A percentile compares a stretch with the other conserved stretches of the same genome.
These are phyloP conservation scores for Clonostachys solani DNA, from an alignment of 2,329 filamentous ascomycete species.

Conservation along the genomic window DNA sequence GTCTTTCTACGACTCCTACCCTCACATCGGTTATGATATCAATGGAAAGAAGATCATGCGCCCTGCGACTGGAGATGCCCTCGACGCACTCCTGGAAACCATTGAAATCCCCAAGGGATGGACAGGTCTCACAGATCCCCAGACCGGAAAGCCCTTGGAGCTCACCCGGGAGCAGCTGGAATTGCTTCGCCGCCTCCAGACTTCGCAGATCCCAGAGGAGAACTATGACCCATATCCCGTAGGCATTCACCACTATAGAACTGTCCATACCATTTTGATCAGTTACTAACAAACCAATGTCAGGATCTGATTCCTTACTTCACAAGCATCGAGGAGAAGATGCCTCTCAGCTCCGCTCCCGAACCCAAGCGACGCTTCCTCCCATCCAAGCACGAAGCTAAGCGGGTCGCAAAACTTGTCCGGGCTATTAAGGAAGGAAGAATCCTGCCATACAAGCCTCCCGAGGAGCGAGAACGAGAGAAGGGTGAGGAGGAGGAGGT, in stretches of 20 bases:
- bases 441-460: slow-evolving; percentile 84
- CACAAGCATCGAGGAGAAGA: slow-evolving; percentile 82
- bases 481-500: slow-evolving; percentile 67
- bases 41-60: slow-evolving; percentile 98
- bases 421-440: slow-evolving; percentile 91
- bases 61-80: slow-evolving; percentile 85
- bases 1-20: slow-evolving; percentile 94
- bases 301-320: slow-evolving; percentile 90
- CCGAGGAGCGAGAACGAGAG: slow-evolving; percentile 61
- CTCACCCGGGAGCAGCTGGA: slow-evolving; percentile 85
- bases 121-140: slow-evolving; percentile 91
- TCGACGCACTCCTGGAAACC: slow-evolving; percentile 90
- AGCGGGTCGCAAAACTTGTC: slow-evolving; percentile 95
- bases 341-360: slow-evolving; percentile 91
- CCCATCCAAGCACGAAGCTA: slow-evolving; percentile 94
- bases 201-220: slow-evolving; percentile 82
- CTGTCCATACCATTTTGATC: not conserved
- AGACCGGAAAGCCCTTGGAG: slow-evolving; percentile 88
- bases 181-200: slow-evolving; percentile 80
- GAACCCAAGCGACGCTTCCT: slow-evolving; percentile 95
- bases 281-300: not conserved
- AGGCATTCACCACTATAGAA: slow-evolving; percentile 18
- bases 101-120: slow-evolving; percentile 97
- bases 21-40: slow-evolving; percentile 98
- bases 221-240: slow-evolving; percentile 90